Percentiles rank a stretch among this genome's conserved stretches.
Conservation (phyloP, 2,329 filamentous ascomycete species). For the Pseudogymnoascus sp. region DNA sequence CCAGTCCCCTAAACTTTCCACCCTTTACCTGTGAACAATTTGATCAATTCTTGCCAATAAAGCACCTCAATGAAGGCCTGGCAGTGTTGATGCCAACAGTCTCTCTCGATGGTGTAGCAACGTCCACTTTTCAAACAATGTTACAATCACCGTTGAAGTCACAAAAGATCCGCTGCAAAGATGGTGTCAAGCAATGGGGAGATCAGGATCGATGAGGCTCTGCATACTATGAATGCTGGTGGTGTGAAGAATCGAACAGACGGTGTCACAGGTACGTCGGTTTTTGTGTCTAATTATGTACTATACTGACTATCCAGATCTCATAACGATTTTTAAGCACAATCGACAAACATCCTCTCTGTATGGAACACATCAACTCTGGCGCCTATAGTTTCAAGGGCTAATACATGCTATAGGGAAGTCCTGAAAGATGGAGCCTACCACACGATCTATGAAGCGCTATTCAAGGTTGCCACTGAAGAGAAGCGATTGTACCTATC, state of each 20-base stretch:
- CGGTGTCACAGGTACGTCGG: conserved; percentile 13
- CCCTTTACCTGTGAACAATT: neutral
- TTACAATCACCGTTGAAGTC: neutral
- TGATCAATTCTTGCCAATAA: neutral
- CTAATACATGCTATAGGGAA: conserved; percentile 21
- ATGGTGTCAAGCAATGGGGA: conserved; percentile 10
- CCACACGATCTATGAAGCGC: conserved; percentile 69
- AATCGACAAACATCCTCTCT: conserved; percentile 22
- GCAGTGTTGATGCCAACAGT: neutral
- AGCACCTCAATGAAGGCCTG: neutral
- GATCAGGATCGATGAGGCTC: conserved; percentile 10
- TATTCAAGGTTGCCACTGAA: conserved; percentile 62
- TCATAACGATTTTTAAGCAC: conserved; percentile 25
- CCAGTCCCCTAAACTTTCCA: neutral
- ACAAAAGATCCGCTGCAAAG: neutral
- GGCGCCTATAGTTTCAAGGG: neutral
- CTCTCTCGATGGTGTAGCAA: neutral
- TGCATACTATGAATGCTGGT: conserved; percentile 10
- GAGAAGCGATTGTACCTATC: conserved; percentile 62
- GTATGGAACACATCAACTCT: conserved; percentile 15
- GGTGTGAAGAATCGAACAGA: conserved; percentile 12
- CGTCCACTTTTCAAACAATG: neutral
- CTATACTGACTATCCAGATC: conserved; percentile 17
- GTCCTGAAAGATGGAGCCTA: conserved; percentile 68
- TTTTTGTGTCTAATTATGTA: neutral